Evolutionary conservation across 257 asterid genomes (phyloP).

Genomic region (Penstemon newberryi): DNA sequence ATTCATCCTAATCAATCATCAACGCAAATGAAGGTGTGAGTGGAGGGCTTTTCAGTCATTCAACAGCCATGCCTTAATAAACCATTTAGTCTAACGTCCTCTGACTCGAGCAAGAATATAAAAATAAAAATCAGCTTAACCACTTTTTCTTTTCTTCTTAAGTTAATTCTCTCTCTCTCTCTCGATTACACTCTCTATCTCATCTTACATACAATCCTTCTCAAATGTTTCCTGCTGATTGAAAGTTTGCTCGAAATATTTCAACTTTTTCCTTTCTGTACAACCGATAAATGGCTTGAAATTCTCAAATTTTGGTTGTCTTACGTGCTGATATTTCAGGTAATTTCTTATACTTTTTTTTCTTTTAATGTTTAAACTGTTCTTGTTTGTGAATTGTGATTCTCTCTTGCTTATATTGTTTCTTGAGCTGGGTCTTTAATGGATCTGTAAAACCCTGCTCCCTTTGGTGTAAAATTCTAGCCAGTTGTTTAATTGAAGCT

Average conservation of each 20-base stretch:
- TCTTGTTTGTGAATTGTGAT: not conserved
- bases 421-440: constrained; percentile 17
- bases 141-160: not conserved
- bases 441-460: constrained; percentile 33
- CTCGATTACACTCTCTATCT: not conserved
- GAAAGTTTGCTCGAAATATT: not conserved
- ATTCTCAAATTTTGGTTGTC: not conserved
- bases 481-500: not conserved
- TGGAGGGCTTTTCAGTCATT: no score
- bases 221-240: constrained; percentile 29
- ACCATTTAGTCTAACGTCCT: no score
- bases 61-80: no score
- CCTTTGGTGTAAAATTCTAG: not conserved
- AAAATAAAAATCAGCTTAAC: not conserved
- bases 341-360: not conserved
- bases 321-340: constrained; percentile 26
- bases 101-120: constrained; percentile 17
- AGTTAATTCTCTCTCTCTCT: constrained; percentile 28
- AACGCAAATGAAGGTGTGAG: no score
- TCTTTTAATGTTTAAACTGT: no score
- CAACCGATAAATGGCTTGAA: constrained; percentile 25
- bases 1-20: no score
- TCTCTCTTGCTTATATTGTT: constrained; percentile 11
- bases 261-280: not conserved
- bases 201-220: constrained; percentile 10